Conservation (phyloP, 2,329 filamentous ascomycete species). For the Monilinia aucupariae region DNA sequence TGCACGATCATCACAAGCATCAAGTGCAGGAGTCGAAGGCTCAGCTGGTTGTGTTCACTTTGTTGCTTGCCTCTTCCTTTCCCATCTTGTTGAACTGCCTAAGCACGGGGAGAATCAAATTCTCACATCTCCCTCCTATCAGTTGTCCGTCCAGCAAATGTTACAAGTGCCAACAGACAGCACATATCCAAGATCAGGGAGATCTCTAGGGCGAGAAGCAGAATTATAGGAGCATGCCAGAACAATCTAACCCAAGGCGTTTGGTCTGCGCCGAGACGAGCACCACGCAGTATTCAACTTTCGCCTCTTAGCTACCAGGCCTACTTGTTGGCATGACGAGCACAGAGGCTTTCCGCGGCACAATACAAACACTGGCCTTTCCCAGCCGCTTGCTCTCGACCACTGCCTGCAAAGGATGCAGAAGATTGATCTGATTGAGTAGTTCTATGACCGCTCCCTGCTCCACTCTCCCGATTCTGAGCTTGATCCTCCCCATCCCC, state of each 20-base stretch:
- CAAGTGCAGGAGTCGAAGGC: background rate
- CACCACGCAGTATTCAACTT: background rate
- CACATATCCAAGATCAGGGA: background rate
- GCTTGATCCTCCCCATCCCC: background rate
- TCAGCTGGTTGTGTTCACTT: background rate
- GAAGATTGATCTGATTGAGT: background rate
- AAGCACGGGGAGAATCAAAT: background rate
- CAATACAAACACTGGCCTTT: background rate
- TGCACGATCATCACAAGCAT: background rate
- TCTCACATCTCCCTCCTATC: background rate
- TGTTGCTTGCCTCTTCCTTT: background rate
- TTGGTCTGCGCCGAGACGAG: background rate
- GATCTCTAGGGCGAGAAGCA: background rate
- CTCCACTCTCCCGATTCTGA: background rate
- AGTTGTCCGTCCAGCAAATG: background rate
- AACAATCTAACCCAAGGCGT: background rate
- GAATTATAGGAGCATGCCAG: background rate
- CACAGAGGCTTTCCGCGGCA: background rate
- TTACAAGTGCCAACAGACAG: background rate
- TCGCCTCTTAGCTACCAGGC: background rate
- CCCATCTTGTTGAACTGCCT: background rate
- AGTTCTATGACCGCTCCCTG: background rate
- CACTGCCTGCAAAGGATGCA: background rate
- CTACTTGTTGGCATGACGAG: slow-evolving; percentile 6
- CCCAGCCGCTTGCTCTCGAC: background rate